These are phyloP conservation scores for Hamiltosporidium magnivora DNA, from an alignment of 371 early-diverging fungal genomes.

Conservation along the genomic window DNA sequence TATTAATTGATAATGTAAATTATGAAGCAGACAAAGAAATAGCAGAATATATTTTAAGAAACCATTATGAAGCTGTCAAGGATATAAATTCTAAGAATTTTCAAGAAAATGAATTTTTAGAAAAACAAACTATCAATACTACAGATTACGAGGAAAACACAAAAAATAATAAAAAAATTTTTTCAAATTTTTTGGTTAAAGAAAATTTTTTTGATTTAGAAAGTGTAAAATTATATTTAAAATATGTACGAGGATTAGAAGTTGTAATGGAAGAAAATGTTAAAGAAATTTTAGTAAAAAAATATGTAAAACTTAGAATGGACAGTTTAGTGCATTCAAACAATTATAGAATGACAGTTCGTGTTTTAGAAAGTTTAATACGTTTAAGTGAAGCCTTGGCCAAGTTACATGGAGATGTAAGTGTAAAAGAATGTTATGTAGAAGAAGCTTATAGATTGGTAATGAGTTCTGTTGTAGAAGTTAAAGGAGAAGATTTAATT, in stretches of 20 bases:
- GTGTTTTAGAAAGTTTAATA: conserved; percentile 57
- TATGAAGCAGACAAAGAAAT: conserved; percentile 74
- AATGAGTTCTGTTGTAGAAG: conserved; percentile 73
- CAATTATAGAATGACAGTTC: conserved; percentile 52
- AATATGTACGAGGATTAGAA: conserved; percentile 22
- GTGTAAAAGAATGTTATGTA: conserved; percentile 60
- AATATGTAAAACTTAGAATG: conserved; percentile 73
- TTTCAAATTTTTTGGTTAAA: neutral
- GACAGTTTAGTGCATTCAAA: conserved; percentile 61
- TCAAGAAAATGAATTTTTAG: neutral
- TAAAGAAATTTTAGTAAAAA: conserved; percentile 61
- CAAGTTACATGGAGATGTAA: conserved; percentile 51
- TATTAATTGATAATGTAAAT: conserved; percentile 84
- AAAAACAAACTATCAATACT: neutral
- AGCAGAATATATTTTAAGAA: conserved; percentile 78
- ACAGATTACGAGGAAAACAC: neutral
- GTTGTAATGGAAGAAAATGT: conserved; percentile 7
- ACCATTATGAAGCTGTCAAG: conserved; percentile 60
- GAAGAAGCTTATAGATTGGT: conserved; percentile 76
- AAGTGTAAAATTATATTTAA: conserved; percentile 49
- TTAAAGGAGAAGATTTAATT: conserved; percentile 71
- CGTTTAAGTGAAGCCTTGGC: conserved; percentile 58
- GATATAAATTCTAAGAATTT: neutral
- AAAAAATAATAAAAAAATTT: neutral
- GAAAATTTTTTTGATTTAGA: conserved; percentile 29